These are phyloP conservation scores for Blastocystis sp. DNA, from an alignment of 352 stramenopile species.

Conservation along the genomic window DNA sequence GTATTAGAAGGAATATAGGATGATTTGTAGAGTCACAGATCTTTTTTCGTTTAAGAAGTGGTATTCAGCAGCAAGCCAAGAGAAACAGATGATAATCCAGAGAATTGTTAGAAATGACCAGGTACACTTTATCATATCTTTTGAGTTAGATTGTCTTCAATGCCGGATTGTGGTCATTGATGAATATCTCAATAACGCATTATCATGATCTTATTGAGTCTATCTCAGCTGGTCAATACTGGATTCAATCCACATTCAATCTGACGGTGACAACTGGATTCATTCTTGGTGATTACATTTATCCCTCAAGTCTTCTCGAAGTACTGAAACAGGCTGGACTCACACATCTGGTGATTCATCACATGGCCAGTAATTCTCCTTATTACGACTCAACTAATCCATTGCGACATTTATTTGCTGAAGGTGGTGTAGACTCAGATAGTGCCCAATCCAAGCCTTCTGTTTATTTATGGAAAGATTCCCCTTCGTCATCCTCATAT, in stretches of 20 bases:
- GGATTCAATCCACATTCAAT: background rate
- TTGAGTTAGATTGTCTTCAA: background rate
- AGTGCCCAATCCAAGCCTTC: background rate
- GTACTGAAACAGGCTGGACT: background rate
- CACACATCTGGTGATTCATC: background rate
- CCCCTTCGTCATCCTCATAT: background rate
- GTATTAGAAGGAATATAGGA: background rate
- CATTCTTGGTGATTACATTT: constrained; percentile 1
- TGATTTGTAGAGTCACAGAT: constrained; percentile 9
- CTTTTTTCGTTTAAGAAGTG: constrained; percentile 2
- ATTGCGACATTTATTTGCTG: background rate
- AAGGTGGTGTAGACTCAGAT: background rate
- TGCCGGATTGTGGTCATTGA: background rate
- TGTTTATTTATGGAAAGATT: background rate
- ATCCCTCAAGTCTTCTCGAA: background rate
- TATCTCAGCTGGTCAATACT: background rate
- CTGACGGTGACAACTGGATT: constrained; percentile 1
- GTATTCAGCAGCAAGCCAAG: background rate
- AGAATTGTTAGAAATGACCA: background rate
- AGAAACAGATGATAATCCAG: background rate
- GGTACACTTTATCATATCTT: background rate
- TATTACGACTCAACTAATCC: background rate
- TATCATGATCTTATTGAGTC: background rate
- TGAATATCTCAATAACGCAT: background rate
- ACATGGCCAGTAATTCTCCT: background rate